A percentile compares a stretch with the other conserved stretches of the same genome.
These are phyloP conservation scores for Fomitopsis serialis DNA, from an alignment of 768 basidiomycete species.

Conservation along the genomic window DNA sequence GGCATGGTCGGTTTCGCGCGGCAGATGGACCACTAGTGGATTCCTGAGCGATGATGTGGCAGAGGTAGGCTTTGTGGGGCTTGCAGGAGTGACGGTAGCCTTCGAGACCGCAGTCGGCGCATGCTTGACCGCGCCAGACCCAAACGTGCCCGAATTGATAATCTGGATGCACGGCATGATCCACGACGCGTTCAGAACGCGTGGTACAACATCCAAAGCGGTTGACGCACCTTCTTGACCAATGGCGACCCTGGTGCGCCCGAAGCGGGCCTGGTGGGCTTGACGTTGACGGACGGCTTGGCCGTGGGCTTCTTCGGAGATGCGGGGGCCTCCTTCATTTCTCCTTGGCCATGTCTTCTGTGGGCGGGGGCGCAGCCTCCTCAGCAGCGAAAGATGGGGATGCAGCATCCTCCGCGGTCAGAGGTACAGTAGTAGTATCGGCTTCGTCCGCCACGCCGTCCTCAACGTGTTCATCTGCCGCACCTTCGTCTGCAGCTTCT, in stretches of 20 bases:
- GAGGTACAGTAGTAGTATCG: background rate
- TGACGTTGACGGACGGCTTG: slow-evolving; percentile 32
- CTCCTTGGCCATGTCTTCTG: slow-evolving; percentile 12
- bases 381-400: background rate
- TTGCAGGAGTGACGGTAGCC: slow-evolving; percentile 26
- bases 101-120: slow-evolving; percentile 36
- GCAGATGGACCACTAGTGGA: slow-evolving; percentile 33
- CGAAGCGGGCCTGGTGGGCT: slow-evolving; percentile 42
- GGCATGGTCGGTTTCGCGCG: slow-evolving; percentile 31
- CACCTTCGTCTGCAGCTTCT: slow-evolving; percentile 10
- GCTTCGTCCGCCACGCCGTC: slow-evolving; percentile 6
- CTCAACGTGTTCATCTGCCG: slow-evolving; percentile 11
- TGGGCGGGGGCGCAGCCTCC: slow-evolving; percentile 7
- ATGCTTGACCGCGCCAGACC: slow-evolving; percentile 47
- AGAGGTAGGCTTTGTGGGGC: slow-evolving; percentile 30
- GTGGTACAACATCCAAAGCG: slow-evolving; percentile 17
- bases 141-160: slow-evolving; percentile 62
- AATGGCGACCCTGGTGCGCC: slow-evolving; percentile 43
- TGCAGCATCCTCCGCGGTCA: slow-evolving; percentile 8
- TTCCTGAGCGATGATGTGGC: slow-evolving; percentile 32
- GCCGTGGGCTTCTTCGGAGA: slow-evolving; percentile 15
- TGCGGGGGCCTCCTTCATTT: slow-evolving; percentile 11
- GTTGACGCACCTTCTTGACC: slow-evolving; percentile 61
- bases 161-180: slow-evolving; percentile 34
- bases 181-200: background rate